Evolutionary conservation across 2,329 filamentous ascomycete genomes (phyloP).

Genomic region (Colletotrichum destructivum): DNA sequence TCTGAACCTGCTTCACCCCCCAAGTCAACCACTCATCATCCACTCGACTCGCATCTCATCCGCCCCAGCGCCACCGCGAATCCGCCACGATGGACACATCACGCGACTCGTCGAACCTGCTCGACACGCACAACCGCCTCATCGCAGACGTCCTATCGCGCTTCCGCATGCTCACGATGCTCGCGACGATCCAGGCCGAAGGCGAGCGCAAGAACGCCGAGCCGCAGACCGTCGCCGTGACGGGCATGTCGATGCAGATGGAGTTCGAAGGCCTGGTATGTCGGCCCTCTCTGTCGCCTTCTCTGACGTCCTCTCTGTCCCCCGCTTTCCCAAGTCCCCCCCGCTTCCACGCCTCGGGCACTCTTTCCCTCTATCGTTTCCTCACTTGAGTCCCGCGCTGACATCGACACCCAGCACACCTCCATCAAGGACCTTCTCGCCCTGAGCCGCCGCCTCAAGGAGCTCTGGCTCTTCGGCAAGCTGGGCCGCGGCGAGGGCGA

Average conservation of each 20-base stretch:
- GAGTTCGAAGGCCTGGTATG: slow-evolving; percentile 61
- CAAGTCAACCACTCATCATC: neutral
- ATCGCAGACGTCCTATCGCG: slow-evolving; percentile 61
- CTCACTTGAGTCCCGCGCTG: neutral
- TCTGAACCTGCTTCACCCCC: neutral
- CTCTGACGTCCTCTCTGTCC: no score
- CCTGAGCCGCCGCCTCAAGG: slow-evolving; percentile 61
- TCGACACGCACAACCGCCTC: slow-evolving; percentile 61
- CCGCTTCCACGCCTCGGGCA: neutral
- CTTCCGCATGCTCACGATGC: slow-evolving; percentile 61
- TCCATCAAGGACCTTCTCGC: slow-evolving; percentile 62
- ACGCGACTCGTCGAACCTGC: slow-evolving; percentile 41
- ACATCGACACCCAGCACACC: slow-evolving; percentile 50
- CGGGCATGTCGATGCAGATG: slow-evolving; percentile 61
- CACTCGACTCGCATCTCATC: neutral
- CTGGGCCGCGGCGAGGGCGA: slow-evolving; percentile 56
- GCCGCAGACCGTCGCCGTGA: slow-evolving; percentile 59
- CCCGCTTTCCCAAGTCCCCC: neutral
- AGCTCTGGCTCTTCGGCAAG: slow-evolving; percentile 62
- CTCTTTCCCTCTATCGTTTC: no score
- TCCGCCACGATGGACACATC: slow-evolving; percentile 33
- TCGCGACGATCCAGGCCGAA: slow-evolving; percentile 60
- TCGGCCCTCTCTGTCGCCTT: neutral
- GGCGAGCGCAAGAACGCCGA: slow-evolving; percentile 55
- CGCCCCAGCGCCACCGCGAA: neutral